phyloP scores from a whole-genome alignment of 306 rosid species.

The Clitoria ternatea region DNA sequence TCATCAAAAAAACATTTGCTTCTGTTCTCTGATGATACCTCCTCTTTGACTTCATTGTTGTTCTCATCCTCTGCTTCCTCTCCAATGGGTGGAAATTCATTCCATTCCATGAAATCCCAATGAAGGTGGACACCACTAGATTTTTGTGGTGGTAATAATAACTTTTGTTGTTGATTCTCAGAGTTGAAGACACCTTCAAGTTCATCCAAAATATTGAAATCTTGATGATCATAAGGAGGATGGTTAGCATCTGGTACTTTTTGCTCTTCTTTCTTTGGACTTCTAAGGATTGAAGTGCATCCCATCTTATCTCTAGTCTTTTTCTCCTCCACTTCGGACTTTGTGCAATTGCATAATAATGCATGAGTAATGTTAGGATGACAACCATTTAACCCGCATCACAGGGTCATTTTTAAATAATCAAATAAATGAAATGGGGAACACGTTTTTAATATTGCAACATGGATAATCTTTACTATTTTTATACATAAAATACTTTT shows the following conservation, averaged over 20 bases:
- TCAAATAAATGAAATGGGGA: too few species aligned
- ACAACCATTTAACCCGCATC: too few species aligned
- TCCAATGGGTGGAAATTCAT: constrained; percentile 28
- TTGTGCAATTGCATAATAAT: too few species aligned
- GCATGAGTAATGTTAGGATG: too few species aligned
- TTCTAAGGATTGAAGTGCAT: constrained; percentile 25
- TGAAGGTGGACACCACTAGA: constrained; percentile 28
- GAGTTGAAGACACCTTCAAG: constrained; percentile 45
- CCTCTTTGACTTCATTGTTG: not conserved
- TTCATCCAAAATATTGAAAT: constrained; percentile 42
- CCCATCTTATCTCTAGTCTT: constrained; percentile 34
- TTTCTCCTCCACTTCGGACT: too few species aligned
- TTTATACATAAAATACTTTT: too few species aligned
- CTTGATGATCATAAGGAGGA: constrained; percentile 23
- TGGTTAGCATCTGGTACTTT: constrained; percentile 45
- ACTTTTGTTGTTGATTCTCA: constrained; percentile 23
- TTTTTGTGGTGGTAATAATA: not conserved
- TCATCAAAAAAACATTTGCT: not conserved
- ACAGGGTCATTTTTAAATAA: too few species aligned
- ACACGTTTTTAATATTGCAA: too few species aligned
- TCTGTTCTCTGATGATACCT: constrained; percentile 11
- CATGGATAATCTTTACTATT: too few species aligned
- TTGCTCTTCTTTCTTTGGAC: constrained; percentile 71
- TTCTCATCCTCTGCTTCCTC: constrained; percentile 22
- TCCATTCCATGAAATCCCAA: constrained; percentile 72